A percentile compares a stretch with the other conserved stretches of the same genome.
Conservation (phyloP, 768 basidiomycete species). For the Suillus variegatus region DNA sequence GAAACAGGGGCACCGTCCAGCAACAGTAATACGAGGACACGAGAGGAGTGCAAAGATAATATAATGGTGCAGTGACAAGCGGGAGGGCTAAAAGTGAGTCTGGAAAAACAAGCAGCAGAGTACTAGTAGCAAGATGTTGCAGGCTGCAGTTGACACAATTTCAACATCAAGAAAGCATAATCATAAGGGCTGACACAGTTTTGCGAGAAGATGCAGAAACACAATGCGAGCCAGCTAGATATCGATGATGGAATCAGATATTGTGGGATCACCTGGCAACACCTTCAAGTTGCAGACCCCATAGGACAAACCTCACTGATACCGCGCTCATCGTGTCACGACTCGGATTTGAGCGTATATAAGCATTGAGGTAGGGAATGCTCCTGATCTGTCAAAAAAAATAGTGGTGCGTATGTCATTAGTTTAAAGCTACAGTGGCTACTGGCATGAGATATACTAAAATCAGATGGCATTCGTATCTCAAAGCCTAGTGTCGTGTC, state of each 20-base stretch:
- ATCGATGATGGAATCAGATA: not conserved
- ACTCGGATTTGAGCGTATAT: too few relatives aligned
- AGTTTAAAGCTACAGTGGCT: constrained; percentile 28
- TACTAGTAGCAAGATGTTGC: too few relatives aligned
- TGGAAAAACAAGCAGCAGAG: not conserved
- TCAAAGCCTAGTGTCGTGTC: constrained; percentile 20
- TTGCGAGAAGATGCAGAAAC: not conserved
- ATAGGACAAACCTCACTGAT: not conserved
- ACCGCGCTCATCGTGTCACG: not conserved
- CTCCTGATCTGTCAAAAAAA: too few relatives aligned
- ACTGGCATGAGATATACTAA: constrained; percentile 16
- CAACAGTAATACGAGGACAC: too few relatives aligned
- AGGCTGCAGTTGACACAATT: not conserved
- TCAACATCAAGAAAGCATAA: not conserved
- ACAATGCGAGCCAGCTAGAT: not conserved
- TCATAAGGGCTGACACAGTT: not conserved
- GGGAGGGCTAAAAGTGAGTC: not conserved
- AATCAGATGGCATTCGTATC: constrained; percentile 14
- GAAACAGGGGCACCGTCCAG: too few relatives aligned
- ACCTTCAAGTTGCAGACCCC: too few relatives aligned
- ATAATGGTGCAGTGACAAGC: not conserved
- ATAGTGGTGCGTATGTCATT: not conserved
- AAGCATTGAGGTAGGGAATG: too few relatives aligned
- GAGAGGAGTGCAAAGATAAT: not conserved
- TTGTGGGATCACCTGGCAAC: not conserved